These are phyloP conservation scores for Mortierella claussenii DNA, from an alignment of 192 early-diverging fungal species.

Conservation along the genomic window DNA sequence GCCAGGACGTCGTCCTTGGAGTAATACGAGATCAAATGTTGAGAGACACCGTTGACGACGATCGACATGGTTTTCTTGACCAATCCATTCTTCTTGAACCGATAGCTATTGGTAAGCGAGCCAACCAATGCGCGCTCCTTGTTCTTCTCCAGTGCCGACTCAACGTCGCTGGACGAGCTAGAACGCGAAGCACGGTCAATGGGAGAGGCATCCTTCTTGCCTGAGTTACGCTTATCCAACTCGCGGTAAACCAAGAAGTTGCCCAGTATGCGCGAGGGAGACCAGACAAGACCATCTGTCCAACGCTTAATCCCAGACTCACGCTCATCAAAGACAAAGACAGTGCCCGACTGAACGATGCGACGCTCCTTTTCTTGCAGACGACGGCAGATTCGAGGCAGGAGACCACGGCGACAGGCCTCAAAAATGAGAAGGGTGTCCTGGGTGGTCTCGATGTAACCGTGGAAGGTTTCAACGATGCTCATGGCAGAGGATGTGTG, in stretches of 20 bases:
- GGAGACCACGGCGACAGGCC: constrained; percentile 74
- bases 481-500: constrained; percentile 42
- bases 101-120: constrained; percentile 65
- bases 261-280: constrained; percentile 83
- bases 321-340: constrained; percentile 89
- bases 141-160: constrained; percentile 57
- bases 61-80: constrained; percentile 86
- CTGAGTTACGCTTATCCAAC: constrained; percentile 60
- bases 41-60: constrained; percentile 69
- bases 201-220: constrained; percentile 65
- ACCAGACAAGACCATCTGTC: constrained; percentile 88
- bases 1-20: constrained; percentile 64
- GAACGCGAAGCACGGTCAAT: constrained; percentile 51
- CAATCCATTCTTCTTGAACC: constrained; percentile 70
- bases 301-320: constrained; percentile 88
- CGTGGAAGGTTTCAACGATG: constrained; percentile 68
- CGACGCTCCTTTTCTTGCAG: constrained; percentile 79
- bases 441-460: constrained; percentile 78
- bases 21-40: constrained; percentile 70
- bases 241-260: constrained; percentile 88
- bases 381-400: constrained; percentile 76
- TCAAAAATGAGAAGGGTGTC: constrained; percentile 85
- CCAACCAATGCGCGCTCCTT: constrained; percentile 67
- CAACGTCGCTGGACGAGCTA: constrained; percentile 42
- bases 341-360: constrained; percentile 76